A percentile compares a stretch with the other conserved stretches of the same genome.
These are phyloP conservation scores for Lepidium campestre DNA, from an alignment of 441 rosid species.

Conservation along the genomic window DNA sequence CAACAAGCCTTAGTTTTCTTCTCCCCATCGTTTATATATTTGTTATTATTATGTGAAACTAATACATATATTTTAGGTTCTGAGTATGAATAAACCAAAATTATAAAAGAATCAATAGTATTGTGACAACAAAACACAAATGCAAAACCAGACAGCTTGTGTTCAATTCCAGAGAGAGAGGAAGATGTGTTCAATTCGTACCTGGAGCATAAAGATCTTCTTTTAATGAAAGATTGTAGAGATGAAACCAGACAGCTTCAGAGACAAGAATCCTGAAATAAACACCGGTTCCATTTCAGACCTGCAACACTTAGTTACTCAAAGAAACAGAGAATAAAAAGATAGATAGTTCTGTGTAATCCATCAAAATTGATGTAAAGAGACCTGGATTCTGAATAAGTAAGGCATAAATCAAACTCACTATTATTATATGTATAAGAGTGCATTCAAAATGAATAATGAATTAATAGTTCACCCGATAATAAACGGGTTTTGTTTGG, in stretches of 20 bases:
- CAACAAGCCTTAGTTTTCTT: conserved; percentile 24
- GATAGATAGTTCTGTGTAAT: not conserved
- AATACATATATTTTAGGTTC: not conserved
- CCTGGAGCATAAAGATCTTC: conserved; percentile 4
- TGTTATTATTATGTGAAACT: not conserved
- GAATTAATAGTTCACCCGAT: conserved; percentile 16
- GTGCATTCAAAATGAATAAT: conserved; percentile 15
- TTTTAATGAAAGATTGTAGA: not conserved
- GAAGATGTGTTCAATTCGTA: not conserved
- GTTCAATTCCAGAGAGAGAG: not conserved
- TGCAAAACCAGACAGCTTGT: not conserved
- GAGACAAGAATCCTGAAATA: not conserved
- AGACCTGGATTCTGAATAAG: not conserved
- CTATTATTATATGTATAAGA: conserved; percentile 4
- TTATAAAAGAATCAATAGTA: not conserved
- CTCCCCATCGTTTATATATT: not conserved
- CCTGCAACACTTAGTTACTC: conserved; percentile 8
- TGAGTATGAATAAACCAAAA: not conserved
- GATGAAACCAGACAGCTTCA: not conserved
- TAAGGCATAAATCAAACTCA: conserved; percentile 14
- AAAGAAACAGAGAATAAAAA: too few relatives aligned
- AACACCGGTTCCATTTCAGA: not conserved
- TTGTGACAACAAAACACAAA: not conserved
- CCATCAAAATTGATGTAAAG: not conserved
- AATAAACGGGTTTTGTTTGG: not conserved